phyloP scores from a whole-genome alignment of 352 stramenopile species.

The Aphanomyces cochlioides region DNA sequence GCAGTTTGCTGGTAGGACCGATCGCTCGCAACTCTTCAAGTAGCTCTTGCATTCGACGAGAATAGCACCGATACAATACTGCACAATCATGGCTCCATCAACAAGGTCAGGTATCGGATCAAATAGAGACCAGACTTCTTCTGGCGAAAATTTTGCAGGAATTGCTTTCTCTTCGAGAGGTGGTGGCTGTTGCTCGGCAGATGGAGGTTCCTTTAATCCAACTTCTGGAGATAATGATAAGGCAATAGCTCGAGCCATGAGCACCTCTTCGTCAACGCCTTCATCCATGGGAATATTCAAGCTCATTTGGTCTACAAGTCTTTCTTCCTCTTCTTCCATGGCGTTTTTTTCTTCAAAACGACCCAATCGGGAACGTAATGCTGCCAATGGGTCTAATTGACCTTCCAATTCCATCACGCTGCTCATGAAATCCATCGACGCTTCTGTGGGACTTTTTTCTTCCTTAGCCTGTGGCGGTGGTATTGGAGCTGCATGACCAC shows the following conservation, averaged over 20 bases:
- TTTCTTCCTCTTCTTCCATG: conserved; percentile 42
- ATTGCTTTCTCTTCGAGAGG: conserved; percentile 1
- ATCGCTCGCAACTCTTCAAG: conserved; percentile 60
- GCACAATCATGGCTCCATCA: conserved; percentile 46
- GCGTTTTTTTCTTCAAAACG: conserved; percentile 24
- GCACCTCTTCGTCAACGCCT: conserved; percentile 78
- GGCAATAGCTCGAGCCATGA: conserved; percentile 86
- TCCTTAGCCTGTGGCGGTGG: neutral
- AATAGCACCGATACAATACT: conserved; percentile 58
- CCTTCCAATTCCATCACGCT: conserved; percentile 28
- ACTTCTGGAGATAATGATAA: conserved; percentile 83
- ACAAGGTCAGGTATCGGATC: conserved; percentile 37
- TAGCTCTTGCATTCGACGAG: conserved; percentile 70
- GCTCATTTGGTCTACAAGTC: conserved; percentile 40
- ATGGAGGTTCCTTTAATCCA: conserved; percentile 57
- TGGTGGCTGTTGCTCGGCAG: conserved; percentile 7
- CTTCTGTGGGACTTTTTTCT: neutral
- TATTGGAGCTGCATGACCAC: neutral
- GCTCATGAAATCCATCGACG: conserved; percentile 25
- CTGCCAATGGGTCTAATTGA: conserved; percentile 7
- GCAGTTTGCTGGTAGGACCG: conserved; percentile 57
- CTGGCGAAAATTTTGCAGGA: conserved; percentile 55
- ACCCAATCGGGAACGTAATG: conserved; percentile 14
- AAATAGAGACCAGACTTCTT: conserved; percentile 43
- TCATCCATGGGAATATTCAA: conserved; percentile 7